Percentiles rank a stretch among this genome's conserved stretches.
Conservation (phyloP, 345 rosid species). For the Corymbia maculata region DNA sequence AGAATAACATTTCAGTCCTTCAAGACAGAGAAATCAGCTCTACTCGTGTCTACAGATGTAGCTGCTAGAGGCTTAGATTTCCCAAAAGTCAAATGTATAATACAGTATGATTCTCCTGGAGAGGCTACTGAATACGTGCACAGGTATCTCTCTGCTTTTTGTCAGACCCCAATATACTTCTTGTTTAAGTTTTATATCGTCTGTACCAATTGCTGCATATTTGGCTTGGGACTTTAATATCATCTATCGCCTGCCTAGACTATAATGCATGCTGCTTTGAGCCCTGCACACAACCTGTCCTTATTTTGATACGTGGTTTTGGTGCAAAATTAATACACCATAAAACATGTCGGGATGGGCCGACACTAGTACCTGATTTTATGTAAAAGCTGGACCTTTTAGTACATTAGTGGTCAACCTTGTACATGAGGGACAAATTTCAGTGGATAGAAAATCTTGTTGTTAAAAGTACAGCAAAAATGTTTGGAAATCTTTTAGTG, state of each 20-base stretch:
- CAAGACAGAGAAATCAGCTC: constrained; percentile 67
- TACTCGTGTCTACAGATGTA: constrained; percentile 80
- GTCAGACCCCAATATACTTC: not conserved
- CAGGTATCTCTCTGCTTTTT: constrained; percentile 33
- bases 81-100: constrained; percentile 87
- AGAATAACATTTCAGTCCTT: constrained; percentile 65
- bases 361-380: not conserved
- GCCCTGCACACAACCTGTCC: not conserved
- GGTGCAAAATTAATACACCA: not conserved
- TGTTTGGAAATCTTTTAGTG: not conserved
- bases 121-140: constrained; percentile 98
- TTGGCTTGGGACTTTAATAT: not conserved
- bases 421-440: not conserved
- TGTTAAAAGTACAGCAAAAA: not conserved
- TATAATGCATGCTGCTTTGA: not conserved
- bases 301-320: not conserved
- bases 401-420: not conserved
- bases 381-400: not conserved
- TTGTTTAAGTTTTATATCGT: not conserved
- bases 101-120: constrained; percentile 97
- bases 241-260: not conserved
- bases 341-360: not conserved
- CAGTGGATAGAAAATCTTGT: not conserved
- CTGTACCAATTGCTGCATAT: not conserved
- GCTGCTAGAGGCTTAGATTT: constrained; percentile 94